Base-by-base conservation (phyloP, 306 rosid genomes). In the Vigna reflexopilosa region DNA sequence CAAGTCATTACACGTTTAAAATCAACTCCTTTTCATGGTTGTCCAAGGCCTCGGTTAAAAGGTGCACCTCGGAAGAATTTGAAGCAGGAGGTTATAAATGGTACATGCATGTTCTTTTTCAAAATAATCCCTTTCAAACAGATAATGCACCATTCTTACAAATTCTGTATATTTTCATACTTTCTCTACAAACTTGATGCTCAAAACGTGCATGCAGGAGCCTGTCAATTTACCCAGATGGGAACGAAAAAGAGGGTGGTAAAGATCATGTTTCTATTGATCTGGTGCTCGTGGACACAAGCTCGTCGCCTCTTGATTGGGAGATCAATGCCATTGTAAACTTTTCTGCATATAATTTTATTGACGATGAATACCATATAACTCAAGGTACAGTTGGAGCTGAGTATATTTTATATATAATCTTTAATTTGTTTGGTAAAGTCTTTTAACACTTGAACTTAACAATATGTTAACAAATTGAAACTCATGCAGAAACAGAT, bases 71-170 rank as follows among this genome's bases (percentile, higher is more conserved):
- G 0, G 81, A 76, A 67, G 78, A 72, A 65, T 87, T 87, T 73
- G 79, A 87, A 76, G 85, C 83, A 9, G 83, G 85, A 26, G 88
- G 77, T 4, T 50, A 82, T 63, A 38, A 72, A 79, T 87, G 90
- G 90, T 83, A 78, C 80, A 74, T 40, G 62, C 22, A 9, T 42
- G 7, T 10, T n/a, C 59, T 5, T 67, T 73, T 20, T 9, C 38
- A 28, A 3, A 4, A 67, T 40, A 11, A 32, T 49, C 34, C 45
- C 32, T n/a, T 9, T 40, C 11, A 7, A 9, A 51, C 16, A 11
- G 28, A 34, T 34, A 34, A 5, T 34, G 38, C 38, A 34, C 38
- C 1, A 34, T 1, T 34, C 0, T 34, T 34, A 5, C 38, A 34
- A 1, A 4, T 34, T 34, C 38, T 6, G 38, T 34, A 26, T 26